Percentiles rank a stretch among this genome's conserved stretches.
Conservation (phyloP, 805 yeast genomes). For the Hanseniaspora mollemarum region DNA sequence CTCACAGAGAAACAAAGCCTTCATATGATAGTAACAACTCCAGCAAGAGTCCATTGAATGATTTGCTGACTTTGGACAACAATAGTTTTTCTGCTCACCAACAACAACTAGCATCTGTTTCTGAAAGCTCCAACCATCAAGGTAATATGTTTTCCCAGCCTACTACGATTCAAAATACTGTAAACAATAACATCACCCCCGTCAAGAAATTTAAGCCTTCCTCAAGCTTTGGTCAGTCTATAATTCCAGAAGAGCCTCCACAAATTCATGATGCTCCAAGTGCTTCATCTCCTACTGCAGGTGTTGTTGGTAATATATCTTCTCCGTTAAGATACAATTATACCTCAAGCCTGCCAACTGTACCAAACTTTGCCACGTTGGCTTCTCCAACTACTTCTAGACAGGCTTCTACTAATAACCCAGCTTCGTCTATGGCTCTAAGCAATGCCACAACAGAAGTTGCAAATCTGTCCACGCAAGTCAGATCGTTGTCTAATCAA, state of each 20-base stretch:
- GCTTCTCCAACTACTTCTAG: constrained; percentile 18
- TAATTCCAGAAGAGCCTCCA: constrained; percentile 33
- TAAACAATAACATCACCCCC: constrained; percentile 25
- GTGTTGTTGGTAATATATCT: constrained; percentile 34
- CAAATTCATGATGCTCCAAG: constrained; percentile 28
- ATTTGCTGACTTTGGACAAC: constrained; percentile 44
- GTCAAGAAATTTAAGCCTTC: constrained; percentile 58
- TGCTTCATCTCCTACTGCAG: constrained; percentile 26
- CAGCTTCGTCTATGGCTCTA: constrained; percentile 43
- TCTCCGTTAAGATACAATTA: constrained; percentile 18
- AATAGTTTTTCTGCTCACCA: constrained; percentile 37
- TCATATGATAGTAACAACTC: constrained; percentile 22
- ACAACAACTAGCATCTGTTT: constrained; percentile 22
- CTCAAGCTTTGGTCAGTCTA: constrained; percentile 72
- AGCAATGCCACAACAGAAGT: constrained; percentile 74
- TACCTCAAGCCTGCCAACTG: constrained; percentile 25
- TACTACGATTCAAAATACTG: constrained; percentile 27
- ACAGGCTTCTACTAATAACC: constrained; percentile 19
- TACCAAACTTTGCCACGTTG: constrained; percentile 27
- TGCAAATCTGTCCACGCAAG: constrained; percentile 78
- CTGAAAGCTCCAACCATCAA: constrained; percentile 26
- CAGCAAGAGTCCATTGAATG: constrained; percentile 47
- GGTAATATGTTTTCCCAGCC: constrained; percentile 20
- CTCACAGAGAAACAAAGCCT: constrained; percentile 34
- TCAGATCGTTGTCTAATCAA: constrained; percentile 64